Evolutionary conservation across 2,329 filamentous ascomycete genomes (phyloP).

Genomic region (Colletotrichum musae): DNA sequence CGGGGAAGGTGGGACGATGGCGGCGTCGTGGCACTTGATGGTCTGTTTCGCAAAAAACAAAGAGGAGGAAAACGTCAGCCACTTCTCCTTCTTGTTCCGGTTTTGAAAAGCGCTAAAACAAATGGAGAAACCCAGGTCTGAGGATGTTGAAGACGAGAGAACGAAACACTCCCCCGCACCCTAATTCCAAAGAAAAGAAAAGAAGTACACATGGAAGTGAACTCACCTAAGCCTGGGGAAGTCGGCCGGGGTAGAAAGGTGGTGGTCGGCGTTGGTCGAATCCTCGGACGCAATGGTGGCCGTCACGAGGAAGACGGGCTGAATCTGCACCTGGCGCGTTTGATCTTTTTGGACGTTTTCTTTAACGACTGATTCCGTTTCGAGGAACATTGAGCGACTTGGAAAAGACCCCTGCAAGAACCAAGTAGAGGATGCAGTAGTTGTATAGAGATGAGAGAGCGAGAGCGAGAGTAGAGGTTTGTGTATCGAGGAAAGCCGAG

Average conservation of each 20-base stretch:
- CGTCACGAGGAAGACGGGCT: conserved; percentile 46
- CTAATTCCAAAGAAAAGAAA: too few relatives aligned
- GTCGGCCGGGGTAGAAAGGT: conserved; percentile 61
- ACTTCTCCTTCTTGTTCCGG: too few relatives aligned
- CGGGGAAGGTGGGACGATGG: too few relatives aligned
- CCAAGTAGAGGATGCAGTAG: too few relatives aligned
- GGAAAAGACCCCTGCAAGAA: neutral
- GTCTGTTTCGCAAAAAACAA: too few relatives aligned
- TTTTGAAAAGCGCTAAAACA: too few relatives aligned
- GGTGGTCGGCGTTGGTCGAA: conserved; percentile 44
- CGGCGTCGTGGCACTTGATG: too few relatives aligned
- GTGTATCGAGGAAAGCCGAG: neutral
- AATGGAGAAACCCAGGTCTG: too few relatives aligned
- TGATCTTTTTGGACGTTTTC: neutral
- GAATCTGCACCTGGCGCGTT: conserved; percentile 49
- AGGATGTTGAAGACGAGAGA: too few relatives aligned
- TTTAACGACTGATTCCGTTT: neutral
- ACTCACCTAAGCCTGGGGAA: conserved; percentile 45
- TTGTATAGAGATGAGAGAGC: conserved; percentile 21
- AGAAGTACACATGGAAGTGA: too few relatives aligned
- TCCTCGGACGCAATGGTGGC: conserved; percentile 50
- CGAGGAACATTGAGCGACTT: conserved; percentile 16
- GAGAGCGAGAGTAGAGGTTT: conserved; percentile 12
- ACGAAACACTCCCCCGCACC: too few relatives aligned
- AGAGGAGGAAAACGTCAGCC: too few relatives aligned